Base-by-base conservation (phyloP, 2,329 filamentous ascomycete genomes). In the Monosporascus sp. region DNA sequence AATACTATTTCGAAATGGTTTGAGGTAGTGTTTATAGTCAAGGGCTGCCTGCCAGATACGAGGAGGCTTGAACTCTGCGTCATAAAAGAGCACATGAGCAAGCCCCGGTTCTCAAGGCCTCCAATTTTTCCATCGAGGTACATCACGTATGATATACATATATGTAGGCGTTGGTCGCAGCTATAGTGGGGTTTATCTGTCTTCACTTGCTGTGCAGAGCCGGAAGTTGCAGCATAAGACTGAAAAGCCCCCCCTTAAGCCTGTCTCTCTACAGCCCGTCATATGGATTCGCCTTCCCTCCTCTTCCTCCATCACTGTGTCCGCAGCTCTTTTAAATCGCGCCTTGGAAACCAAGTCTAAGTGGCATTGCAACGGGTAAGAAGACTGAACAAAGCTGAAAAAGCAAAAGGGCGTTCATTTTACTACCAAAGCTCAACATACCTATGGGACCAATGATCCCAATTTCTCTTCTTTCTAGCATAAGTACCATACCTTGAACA, bases 31-130 rank as follows among this genome's bases (percentile, higher is more conserved):
- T 15, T 15, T 27, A 25, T 25, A 25, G 6, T 25, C 24, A 25
- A 25, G 24, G 1, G 24, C 24, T 6, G 24, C 6, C 24, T 25
- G 24, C 24, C 24, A 25, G 24, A 25, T 25, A 25, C 24, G 24
- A 27, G 17, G 18, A 46, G 14, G 25, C 42, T 46, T 31, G 15
- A 14, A 27, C 42, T 27, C 15, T 46, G 17, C 7, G 22, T 46
- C 24, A 31, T 15, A 54, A 53, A 49, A 51, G 54, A 53, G 52
- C 57, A 61, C 59, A 59, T 61, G 57, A 58, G 57, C 59, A 57
- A 58, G 57, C 54, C 57, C 59, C 55, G 49, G 45, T 61, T 60
- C 59, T 55, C 48, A 31, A 18, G 52, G 38, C 53, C 49, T 54
- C 55, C 55, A 44, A 51, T 22, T 46, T 22, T 46, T 47, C 52